Evolutionary conservation across 192 early-diverging fungal species (phyloP), one percentile per base, ranked within the genome.

Genomic region (Pilaira anomala): DNA sequence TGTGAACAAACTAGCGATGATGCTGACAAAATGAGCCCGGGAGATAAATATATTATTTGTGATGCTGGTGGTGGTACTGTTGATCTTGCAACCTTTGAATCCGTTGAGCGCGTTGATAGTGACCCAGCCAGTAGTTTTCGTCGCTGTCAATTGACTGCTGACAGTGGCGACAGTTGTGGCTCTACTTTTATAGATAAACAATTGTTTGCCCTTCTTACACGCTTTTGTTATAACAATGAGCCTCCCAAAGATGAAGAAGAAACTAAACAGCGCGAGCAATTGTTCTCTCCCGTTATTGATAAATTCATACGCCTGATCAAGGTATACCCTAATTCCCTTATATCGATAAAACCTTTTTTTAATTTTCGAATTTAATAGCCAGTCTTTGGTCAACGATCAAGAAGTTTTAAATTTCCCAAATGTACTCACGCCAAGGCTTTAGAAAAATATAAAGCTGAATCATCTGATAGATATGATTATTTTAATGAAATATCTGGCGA

Each of bases 41-140:
- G 39, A 0, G 22, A 14, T 3, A 41, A 39, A 25, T 58, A 58
- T n/a, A 18, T 58, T 19, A 58, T 58, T 40, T 40, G 33, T 58
- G 56, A 58, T 42, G 56, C 56, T 24, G 56, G 56, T 26, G 56
- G 56, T 58, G 56, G 56, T 24, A 58, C 56, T 4, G 56, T 58
- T 12, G 56, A 58, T 42, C 21, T 58, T 13, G 56, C 56, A 40
- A 58, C 56, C 0, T 58, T 21, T 42, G 56, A 58, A 19, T 58
- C 40, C 0, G 33, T 24, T 16, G 2, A 28, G 0, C 33, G 9
- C 24, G 13, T 36, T 24, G 22, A 41, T n/a, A 22, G 40, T 0
- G 33, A 36, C 11, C 33, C 33, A 9, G 5, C 33, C 4, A 9
- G 11, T 36, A 36, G 33, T 36, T 36, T 36, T 36, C 33, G 33